Conservation (phyloP, 2,329 filamentous ascomycete species). For the Cryphonectria carpinicola region DNA sequence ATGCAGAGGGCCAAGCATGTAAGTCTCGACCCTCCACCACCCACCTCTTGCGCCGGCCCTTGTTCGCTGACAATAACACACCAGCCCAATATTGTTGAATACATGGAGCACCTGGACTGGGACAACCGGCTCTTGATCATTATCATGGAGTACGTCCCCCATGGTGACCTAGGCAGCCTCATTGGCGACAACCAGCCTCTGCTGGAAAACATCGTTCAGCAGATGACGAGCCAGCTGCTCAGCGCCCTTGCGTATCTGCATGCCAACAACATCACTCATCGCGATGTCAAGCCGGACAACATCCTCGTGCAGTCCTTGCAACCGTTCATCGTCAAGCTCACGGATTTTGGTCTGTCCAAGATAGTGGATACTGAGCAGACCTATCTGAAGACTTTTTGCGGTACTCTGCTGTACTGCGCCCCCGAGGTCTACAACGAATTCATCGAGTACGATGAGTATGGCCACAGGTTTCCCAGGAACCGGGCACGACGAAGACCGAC, state of each 20-base stretch:
- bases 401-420: slow-evolving; percentile 92
- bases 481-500: slow-evolving; percentile 60
- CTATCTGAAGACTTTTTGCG: slow-evolving; percentile 94
- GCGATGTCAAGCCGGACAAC: slow-evolving; percentile 99
- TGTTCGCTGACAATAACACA: slow-evolving; percentile 31
- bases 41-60: background rate
- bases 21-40: slow-evolving; percentile 42
- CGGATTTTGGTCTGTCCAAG: slow-evolving; percentile 96
- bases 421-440: slow-evolving; percentile 90
- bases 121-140: slow-evolving; percentile 86
- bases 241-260: slow-evolving; percentile 87
- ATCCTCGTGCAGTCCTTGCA: slow-evolving; percentile 78
- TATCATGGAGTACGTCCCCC: slow-evolving; percentile 89
- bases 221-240: slow-evolving; percentile 76
- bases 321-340: slow-evolving; percentile 85
- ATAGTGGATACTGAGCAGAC: slow-evolving; percentile 89
- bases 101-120: slow-evolving; percentile 86
- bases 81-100: slow-evolving; percentile 86
- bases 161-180: slow-evolving; percentile 80
- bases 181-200: slow-evolving; percentile 66
- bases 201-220: slow-evolving; percentile 68
- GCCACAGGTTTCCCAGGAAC: slow-evolving; percentile 64
- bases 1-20: slow-evolving; percentile 87
- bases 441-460: slow-evolving; percentile 69
- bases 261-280: slow-evolving; percentile 85